Percentiles rank a stretch among this genome's conserved stretches.
phyloP scores from a whole-genome alignment of 148 eudicot genomes.

The Rhododendron molle region DNA sequence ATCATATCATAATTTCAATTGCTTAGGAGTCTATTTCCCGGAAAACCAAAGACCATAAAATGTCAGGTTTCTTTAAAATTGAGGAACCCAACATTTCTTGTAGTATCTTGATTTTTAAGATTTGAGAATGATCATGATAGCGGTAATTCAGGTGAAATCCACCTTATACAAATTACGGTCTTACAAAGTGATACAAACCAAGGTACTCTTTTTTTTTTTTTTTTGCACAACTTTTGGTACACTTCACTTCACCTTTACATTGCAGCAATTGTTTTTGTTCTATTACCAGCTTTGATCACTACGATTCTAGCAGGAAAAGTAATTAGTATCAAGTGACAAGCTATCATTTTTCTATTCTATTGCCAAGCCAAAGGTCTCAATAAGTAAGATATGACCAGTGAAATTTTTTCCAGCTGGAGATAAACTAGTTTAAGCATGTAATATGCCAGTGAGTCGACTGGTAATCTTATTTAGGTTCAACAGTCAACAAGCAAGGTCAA shows the following conservation, averaged over 20 bases:
- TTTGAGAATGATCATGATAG: neutral
- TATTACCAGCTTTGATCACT: neutral
- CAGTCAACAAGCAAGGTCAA: neutral
- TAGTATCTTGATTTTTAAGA: neutral
- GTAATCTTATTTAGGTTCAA: neutral
- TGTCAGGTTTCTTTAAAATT: neutral
- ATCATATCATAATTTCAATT: neutral
- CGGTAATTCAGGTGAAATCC: neutral
- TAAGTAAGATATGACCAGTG: neutral
- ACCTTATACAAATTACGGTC: neutral
- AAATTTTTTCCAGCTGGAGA: neutral
- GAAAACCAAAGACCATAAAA: neutral
- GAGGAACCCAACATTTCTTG: neutral
- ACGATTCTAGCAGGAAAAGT: neutral
- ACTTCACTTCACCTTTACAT: neutral
- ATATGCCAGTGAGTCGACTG: neutral
- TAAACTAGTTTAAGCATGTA: neutral
- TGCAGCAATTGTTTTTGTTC: neutral
- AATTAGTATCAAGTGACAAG: neutral
- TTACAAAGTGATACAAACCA: neutral
- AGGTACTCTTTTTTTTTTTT: neutral
- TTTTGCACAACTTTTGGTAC: neutral
- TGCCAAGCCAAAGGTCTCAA: neutral
- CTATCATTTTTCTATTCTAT: neutral
- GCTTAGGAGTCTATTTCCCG: neutral